Evolutionary conservation across 495 filamentous ascomycete genomes (phyloP).

Genomic region (Cenococcum geophilum): DNA sequence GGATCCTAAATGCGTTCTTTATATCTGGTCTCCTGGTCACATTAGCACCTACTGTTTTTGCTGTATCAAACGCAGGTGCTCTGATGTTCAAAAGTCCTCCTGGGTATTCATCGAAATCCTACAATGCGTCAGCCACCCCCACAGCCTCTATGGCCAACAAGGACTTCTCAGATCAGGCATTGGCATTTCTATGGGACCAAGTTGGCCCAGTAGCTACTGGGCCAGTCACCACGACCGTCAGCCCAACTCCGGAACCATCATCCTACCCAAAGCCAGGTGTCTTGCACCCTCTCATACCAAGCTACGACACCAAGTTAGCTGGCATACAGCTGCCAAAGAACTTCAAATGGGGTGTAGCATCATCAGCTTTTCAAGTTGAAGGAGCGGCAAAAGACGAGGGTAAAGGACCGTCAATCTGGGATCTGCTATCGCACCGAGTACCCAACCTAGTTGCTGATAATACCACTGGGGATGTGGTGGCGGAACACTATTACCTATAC

Average conservation of each 20-base stretch:
- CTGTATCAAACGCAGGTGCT: slow-evolving; percentile 3
- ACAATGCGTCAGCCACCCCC: slow-evolving; percentile 40
- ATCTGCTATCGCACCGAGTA: slow-evolving; percentile 54
- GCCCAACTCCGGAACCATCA: slow-evolving; percentile 44
- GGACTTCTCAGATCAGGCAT: slow-evolving; percentile 41
- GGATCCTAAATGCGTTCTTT: not conserved
- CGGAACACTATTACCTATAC: slow-evolving; percentile 43
- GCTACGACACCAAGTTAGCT: slow-evolving; percentile 25
- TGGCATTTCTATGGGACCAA: slow-evolving; percentile 43
- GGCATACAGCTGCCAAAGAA: slow-evolving; percentile 53
- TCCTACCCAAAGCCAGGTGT: slow-evolving; percentile 35
- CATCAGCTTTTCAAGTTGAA: slow-evolving; percentile 68
- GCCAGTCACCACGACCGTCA: slow-evolving; percentile 41
- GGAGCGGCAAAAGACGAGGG: slow-evolving; percentile 63
- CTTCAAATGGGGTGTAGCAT: slow-evolving; percentile 77
- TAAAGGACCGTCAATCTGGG: slow-evolving; percentile 68
- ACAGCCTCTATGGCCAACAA: slow-evolving; percentile 34
- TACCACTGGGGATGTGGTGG: slow-evolving; percentile 41
- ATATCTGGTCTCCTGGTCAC: not conserved
- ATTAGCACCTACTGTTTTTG: not conserved
- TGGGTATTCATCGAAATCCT: slow-evolving; percentile 34
- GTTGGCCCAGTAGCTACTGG: slow-evolving; percentile 40
- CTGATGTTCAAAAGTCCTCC: slow-evolving; percentile 16
- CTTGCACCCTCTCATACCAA: slow-evolving; percentile 38
- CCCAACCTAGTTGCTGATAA: slow-evolving; percentile 39